These are phyloP conservation scores for Aspergillus coremiiformis DNA, from an alignment of 495 filamentous ascomycete species.

Conservation along the genomic window DNA sequence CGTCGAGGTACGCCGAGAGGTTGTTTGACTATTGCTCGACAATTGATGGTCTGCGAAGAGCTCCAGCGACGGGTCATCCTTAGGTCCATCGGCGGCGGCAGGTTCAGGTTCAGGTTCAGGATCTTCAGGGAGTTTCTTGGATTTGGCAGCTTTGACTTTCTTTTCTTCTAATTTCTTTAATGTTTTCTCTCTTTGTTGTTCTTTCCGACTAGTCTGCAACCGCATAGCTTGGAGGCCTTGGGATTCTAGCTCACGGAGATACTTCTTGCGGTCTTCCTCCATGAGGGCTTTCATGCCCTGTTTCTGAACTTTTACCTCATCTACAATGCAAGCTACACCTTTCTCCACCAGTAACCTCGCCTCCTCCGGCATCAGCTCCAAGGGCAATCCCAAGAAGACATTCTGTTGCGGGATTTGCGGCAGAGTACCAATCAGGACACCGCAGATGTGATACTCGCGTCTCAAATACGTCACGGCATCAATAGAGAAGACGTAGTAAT, in stretches of 20 bases:
- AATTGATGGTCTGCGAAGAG: slow-evolving; percentile 34
- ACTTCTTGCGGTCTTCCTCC: slow-evolving; percentile 43
- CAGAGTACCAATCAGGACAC: slow-evolving; percentile 77
- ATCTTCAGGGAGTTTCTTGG: slow-evolving; percentile 27
- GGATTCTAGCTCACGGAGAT: slow-evolving; percentile 38
- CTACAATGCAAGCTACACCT: slow-evolving; percentile 67
- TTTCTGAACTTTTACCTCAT: slow-evolving; percentile 63
- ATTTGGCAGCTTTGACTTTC: slow-evolving; percentile 29
- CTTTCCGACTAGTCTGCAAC: slow-evolving; percentile 32
- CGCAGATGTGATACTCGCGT: slow-evolving; percentile 75
- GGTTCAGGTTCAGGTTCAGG: slow-evolving; percentile 12
- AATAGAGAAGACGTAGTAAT: slow-evolving; percentile 85
- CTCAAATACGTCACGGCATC: slow-evolving; percentile 75
- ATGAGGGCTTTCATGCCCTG: slow-evolving; percentile 50
- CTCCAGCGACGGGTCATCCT: slow-evolving; percentile 23
- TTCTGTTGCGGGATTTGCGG: slow-evolving; percentile 93
- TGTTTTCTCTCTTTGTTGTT: slow-evolving; percentile 30
- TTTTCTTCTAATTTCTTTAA: slow-evolving; percentile 38
- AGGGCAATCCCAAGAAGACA: slow-evolving; percentile 79
- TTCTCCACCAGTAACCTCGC: slow-evolving; percentile 75
- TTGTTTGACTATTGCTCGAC: slow-evolving; percentile 18
- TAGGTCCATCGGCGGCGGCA: slow-evolving; percentile 10
- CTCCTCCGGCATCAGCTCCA: slow-evolving; percentile 89
- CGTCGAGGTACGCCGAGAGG: slow-evolving; percentile 13
- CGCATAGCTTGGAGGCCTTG: slow-evolving; percentile 41